These are phyloP conservation scores for Gynostemma pentaphyllum DNA, from an alignment of 306 rosid species.

Conservation along the genomic window DNA sequence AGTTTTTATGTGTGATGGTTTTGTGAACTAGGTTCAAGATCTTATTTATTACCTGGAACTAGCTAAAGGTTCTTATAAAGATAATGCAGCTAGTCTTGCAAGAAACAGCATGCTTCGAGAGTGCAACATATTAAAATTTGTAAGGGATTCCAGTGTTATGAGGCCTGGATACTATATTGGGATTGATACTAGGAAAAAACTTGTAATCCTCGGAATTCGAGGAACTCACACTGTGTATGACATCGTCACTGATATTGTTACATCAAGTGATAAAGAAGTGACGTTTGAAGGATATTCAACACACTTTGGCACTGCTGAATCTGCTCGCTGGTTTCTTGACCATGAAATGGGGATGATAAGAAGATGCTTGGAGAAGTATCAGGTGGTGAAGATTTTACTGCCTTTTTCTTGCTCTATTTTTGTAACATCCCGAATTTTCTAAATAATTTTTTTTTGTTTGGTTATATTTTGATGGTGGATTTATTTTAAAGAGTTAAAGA, in stretches of 20 bases:
- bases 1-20: constrained; percentile 9
- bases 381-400: constrained; percentile 36
- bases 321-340: constrained; percentile 87
- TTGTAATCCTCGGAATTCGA: constrained; percentile 77
- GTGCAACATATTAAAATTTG: constrained; percentile 74
- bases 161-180: constrained; percentile 93
- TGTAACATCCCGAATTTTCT: no score
- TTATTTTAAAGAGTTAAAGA: no score
- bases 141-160: constrained; percentile 62
- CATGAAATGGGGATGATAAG: constrained; percentile 61
- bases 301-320: constrained; percentile 87
- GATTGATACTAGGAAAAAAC: constrained; percentile 59
- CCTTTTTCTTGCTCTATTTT: constrained; percentile 9
- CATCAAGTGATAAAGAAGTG: constrained; percentile 61
- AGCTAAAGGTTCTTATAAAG: constrained; percentile 72
- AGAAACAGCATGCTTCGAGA: constrained; percentile 84
- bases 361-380: constrained; percentile 57
- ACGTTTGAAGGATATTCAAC: constrained; percentile 81
- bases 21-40: constrained; percentile 66
- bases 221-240: constrained; percentile 89
- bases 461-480: no score
- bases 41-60: constrained; percentile 80
- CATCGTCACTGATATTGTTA: constrained; percentile 73
- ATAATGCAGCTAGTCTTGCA: constrained; percentile 43
- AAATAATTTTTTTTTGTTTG: no score